A percentile compares a stretch with the other conserved stretches of the same genome.
These are phyloP conservation scores for Aspergillus panamensis DNA, from an alignment of 495 filamentous ascomycete genomes.

Conservation along the genomic window DNA sequence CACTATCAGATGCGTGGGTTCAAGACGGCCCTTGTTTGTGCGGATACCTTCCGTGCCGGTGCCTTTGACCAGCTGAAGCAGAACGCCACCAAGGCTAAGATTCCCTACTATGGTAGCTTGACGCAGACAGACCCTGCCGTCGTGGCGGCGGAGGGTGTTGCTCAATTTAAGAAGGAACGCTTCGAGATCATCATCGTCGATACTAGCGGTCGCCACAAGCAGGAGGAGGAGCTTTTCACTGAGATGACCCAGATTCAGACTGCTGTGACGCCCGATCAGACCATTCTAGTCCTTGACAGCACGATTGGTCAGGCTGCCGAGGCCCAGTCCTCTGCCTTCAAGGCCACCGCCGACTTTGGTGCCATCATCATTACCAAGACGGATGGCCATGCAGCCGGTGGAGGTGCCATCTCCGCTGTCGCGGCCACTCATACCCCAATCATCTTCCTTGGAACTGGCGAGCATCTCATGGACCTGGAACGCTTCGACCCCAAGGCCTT, in stretches of 20 bases:
- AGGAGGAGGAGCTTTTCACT: slow-evolving; percentile 91
- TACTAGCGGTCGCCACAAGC: slow-evolving; percentile 88
- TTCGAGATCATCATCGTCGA: slow-evolving; percentile 99
- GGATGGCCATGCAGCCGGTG: slow-evolving; percentile 89
- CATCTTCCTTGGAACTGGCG: slow-evolving; percentile 95
- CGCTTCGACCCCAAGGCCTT: slow-evolving; percentile 88
- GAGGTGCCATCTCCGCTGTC: slow-evolving; percentile 97
- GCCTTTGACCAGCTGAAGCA: slow-evolving; percentile 99
- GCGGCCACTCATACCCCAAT: slow-evolving; percentile 96
- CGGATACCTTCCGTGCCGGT: slow-evolving; percentile 96
- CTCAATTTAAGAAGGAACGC: slow-evolving; percentile 97
- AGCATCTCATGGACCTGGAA: slow-evolving; percentile 94
- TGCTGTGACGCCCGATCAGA: slow-evolving; percentile 91
- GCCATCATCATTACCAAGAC: slow-evolving; percentile 99
- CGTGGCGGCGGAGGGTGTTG: slow-evolving; percentile 90
- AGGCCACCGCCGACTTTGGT: slow-evolving; percentile 94
- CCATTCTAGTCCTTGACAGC: slow-evolving; percentile 95
- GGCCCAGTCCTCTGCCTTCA: slow-evolving; percentile 92
- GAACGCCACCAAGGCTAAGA: slow-evolving; percentile 97
- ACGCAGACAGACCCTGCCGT: slow-evolving; percentile 94
- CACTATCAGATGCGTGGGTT: slow-evolving; percentile 95
- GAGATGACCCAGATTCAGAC: slow-evolving; percentile 98
- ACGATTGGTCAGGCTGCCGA: slow-evolving; percentile 96
- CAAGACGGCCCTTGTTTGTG: slow-evolving; percentile 91
- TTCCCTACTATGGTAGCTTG: slow-evolving; percentile 94